phyloP scores from a whole-genome alignment of 352 stramenopile species.

The Phytophthora colocasiae region DNA sequence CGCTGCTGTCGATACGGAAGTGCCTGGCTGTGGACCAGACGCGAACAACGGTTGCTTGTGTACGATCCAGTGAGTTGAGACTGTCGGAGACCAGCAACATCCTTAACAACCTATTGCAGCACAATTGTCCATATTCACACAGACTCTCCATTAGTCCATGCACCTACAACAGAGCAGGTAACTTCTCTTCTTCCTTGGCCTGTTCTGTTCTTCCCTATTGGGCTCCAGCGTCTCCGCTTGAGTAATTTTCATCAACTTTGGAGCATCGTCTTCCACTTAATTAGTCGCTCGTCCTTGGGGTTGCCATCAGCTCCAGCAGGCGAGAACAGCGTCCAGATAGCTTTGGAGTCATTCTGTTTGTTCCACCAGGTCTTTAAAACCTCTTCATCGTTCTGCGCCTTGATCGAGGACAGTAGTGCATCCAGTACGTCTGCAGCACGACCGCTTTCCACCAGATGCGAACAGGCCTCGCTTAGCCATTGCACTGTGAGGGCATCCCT shows the following conservation, averaged over 20 bases:
- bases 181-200: background rate
- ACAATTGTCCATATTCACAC: conserved; percentile 37
- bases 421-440: conserved; percentile 59
- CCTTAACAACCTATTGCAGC: conserved; percentile 29
- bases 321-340: conserved; percentile 43
- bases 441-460: conserved; percentile 50
- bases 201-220: background rate
- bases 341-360: conserved; percentile 38
- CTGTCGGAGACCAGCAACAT: conserved; percentile 19
- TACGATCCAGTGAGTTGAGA: conserved; percentile 53
- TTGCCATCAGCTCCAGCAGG: conserved; percentile 14
- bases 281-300: conserved; percentile 34
- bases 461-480: conserved; percentile 59
- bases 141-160: conserved; percentile 13
- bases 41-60: conserved; percentile 48
- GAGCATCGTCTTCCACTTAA: conserved; percentile 40
- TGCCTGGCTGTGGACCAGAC: conserved; percentile 81
- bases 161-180: conserved; percentile 7
- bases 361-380: conserved; percentile 67
- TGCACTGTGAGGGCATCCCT: conserved; percentile 48
- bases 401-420: conserved; percentile 48
- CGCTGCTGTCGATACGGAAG: conserved; percentile 88
- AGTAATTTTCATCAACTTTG: conserved; percentile 19
- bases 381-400: conserved; percentile 38
- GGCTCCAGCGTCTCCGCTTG: background rate